Evolutionary conservation across 306 rosid genomes (phyloP).

Genomic region (Cicer arietinum): DNA sequence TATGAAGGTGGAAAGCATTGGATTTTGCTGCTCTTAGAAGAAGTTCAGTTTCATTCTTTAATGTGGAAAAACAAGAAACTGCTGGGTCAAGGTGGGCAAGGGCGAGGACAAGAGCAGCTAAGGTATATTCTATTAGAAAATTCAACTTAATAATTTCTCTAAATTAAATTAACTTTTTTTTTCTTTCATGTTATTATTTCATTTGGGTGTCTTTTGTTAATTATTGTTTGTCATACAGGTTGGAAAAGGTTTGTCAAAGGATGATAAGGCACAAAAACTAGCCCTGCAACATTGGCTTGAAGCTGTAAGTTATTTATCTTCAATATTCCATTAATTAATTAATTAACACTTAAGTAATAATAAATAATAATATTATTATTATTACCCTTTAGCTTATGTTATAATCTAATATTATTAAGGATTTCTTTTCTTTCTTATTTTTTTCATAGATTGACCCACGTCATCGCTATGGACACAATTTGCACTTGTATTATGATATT

Average conservation of each 20-base stretch:
- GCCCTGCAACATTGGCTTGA: conserved; percentile 99
- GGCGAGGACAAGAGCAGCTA: conserved; percentile 93
- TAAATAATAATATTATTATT: background rate
- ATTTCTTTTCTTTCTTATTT: conserved; percentile 34
- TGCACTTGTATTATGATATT: conserved; percentile 84
- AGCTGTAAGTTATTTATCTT: conserved; percentile 68
- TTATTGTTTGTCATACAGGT: conserved; percentile 51
- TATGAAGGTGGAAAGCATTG: conserved; percentile 84
- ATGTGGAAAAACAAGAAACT: conserved; percentile 73
- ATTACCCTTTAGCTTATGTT: conserved; percentile 13
- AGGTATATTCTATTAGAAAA: conserved; percentile 48
- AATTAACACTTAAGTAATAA: background rate
- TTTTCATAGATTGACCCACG: conserved; percentile 90
- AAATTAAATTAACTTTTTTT: background rate
- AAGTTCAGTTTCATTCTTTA: conserved; percentile 81
- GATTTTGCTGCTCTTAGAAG: conserved; percentile 76
- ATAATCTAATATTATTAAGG: conserved; percentile 15
- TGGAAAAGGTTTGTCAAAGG: conserved; percentile 97
- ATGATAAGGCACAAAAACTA: conserved; percentile 91
- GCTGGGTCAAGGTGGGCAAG: conserved; percentile 89
- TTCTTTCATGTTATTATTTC: background rate
- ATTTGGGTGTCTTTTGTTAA: conserved; percentile 5
- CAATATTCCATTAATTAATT: conserved; percentile 10
- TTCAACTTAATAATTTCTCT: conserved; percentile 19
- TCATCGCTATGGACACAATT: conserved; percentile 95